Evolutionary conservation across 225 moss, liverwort and hornwort species (phyloP).

Genomic region (Pseudoscleropodium purum): DNA sequence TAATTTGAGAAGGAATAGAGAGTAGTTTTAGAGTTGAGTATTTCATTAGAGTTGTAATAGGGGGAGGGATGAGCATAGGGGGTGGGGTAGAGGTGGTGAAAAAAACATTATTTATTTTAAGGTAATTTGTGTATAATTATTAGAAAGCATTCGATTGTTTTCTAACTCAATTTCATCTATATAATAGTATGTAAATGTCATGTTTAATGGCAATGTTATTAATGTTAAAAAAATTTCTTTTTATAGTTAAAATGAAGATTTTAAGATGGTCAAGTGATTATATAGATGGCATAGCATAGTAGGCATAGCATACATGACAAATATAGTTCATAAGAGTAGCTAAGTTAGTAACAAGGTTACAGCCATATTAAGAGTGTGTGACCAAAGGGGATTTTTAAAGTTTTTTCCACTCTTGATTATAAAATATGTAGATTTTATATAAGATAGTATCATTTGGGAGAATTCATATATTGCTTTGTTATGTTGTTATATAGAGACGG

Average conservation of each 20-base stretch:
- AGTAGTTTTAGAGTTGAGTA: neutral
- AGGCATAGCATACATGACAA: accelerated
- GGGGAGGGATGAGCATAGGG: neutral
- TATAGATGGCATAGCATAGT: neutral
- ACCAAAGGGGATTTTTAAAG: accelerated
- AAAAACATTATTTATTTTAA: neutral
- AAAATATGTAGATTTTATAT: neutral
- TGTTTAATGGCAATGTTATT: neutral
- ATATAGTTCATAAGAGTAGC: neutral
- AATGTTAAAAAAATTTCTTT: accelerated
- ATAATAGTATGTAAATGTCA: neutral
- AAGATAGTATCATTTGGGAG: accelerated
- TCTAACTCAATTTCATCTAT: too few species aligned
- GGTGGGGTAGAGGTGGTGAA: accelerated
- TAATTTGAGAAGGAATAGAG: neutral
- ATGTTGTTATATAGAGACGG: accelerated
- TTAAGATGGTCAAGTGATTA: neutral
- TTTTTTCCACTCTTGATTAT: accelerated
- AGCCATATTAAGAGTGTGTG: accelerated
- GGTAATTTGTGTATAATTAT: neutral
- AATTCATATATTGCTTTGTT: neutral
- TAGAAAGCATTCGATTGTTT: neutral
- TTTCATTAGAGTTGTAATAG: neutral
- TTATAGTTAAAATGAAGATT: neutral
- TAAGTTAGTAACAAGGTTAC: neutral